Evolutionary conservation across 2,329 filamentous ascomycete genomes (phyloP), one percentile per base, ranked within the genome.

Genomic region (Mollisiaceae sp.): DNA sequence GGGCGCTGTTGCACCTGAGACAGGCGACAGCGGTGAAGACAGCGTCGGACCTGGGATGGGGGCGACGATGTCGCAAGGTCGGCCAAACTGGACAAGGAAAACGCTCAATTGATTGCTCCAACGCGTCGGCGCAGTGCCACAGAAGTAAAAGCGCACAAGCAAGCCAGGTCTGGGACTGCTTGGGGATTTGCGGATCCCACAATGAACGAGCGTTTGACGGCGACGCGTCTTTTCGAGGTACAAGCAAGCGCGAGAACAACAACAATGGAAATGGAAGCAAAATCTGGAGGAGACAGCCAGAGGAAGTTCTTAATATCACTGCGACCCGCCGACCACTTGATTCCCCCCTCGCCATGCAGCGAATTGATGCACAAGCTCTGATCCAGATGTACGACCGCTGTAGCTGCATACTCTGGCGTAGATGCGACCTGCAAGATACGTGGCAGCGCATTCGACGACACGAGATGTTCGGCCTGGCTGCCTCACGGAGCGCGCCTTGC

Each of bases 321-420:
- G 63, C 63, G 63, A 68, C 60, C 60, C 57, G 50, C 66, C 69
- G 62, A 63, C 64, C 68, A 69, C 71, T 70, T 66, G 59, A 70
- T 67, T 69, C 62, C 57, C 65, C 66, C 66, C 62, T 64, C 68
- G 64, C 65, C 59, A 32, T 73, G 69, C 70, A 69, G 61, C 64
- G 27, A 38, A 47, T 39, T 64, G 58, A 70, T 70, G 71, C 68
- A 70, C 65, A 64, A 63, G 70, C 65, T 65, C 57, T 68, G 68
- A 71, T 73, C 68, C 70, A 65, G 67, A 70, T 66, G 71, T 72
- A 69, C 66, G 65, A 72, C 59, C 55, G 69, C 67, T 65, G 72
- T 67, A 71, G 66, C 35, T 74, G 71, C 73, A 74, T 71, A 69
- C 69, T 66, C 70, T 71, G 71, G 71, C 70, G 71, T 67, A 59